A percentile compares a stretch with the other conserved stretches of the same genome.
Conservation (phyloP, 106 monocot genomes). For the Amphibolis antarctica region DNA sequence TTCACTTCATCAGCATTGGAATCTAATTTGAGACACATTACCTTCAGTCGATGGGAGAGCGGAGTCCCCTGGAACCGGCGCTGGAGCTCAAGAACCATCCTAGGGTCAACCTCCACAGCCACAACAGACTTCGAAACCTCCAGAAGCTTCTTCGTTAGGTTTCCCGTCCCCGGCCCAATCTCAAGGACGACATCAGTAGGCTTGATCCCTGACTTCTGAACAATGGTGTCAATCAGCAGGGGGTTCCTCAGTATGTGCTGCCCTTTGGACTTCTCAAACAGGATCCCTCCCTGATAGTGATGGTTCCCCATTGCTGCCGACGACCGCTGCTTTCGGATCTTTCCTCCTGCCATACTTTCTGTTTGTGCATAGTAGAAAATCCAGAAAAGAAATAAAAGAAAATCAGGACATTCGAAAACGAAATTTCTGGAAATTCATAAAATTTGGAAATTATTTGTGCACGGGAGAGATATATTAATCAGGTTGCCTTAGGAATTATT, state of each 20-base stretch:
- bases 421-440: too few relatives aligned
- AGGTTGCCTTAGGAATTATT: too few relatives aligned
- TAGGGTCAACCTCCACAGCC: slow-evolving; percentile 83
- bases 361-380: too few relatives aligned
- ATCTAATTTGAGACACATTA: too few relatives aligned
- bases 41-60: slow-evolving; percentile 50
- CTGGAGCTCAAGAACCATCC: slow-evolving; percentile 91
- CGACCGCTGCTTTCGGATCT: slow-evolving; percentile 46
- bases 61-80: slow-evolving; percentile 76
- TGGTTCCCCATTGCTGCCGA: slow-evolving; percentile 6
- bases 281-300: slow-evolving; percentile 56
- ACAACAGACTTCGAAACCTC: slow-evolving; percentile 74
- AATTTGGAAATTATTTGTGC: too few relatives aligned
- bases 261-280: slow-evolving; percentile 91
- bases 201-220: slow-evolving; percentile 83
- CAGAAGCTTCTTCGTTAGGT: slow-evolving; percentile 92
- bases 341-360: slow-evolving; percentile 97
- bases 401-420: too few relatives aligned
- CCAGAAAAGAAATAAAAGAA: too few relatives aligned
- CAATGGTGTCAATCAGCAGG: slow-evolving; percentile 70
- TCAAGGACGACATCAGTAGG: slow-evolving; percentile 89
- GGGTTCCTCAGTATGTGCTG: slow-evolving; percentile 96
- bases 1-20: too few relatives aligned
- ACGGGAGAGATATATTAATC: too few relatives aligned
- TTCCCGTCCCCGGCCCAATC: slow-evolving; percentile 92